Evolutionary conservation across 1,284 basidiomycete species (phyloP).

Genomic region (Sparassis latifolia): DNA sequence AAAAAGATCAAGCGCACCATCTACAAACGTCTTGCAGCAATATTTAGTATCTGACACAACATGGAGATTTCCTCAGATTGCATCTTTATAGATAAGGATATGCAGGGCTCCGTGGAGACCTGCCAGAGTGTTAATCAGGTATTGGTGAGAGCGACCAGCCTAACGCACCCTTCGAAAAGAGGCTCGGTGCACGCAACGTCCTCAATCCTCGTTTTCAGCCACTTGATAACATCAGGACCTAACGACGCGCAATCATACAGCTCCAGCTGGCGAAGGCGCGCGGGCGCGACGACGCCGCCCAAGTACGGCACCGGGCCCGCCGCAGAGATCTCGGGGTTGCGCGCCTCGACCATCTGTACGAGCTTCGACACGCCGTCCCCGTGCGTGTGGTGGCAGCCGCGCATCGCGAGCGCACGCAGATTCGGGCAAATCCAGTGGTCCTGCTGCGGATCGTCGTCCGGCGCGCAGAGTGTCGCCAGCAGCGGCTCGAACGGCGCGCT

Average conservation of each 20-base stretch:
- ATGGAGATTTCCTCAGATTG: too few species aligned
- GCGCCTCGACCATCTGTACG: slow-evolving; percentile 58
- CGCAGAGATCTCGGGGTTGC: slow-evolving; percentile 46
- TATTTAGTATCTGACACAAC: too few species aligned
- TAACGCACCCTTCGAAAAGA: slow-evolving; percentile 27
- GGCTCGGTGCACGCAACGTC: slow-evolving; percentile 57
- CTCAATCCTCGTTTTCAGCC: slow-evolving; percentile 52
- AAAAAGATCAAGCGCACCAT: too few species aligned
- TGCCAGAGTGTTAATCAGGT: neutral
- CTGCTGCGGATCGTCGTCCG: slow-evolving; percentile 46
- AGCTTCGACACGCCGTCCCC: slow-evolving; percentile 57
- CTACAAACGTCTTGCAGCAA: too few species aligned
- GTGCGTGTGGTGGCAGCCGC: slow-evolving; percentile 49
- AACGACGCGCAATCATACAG: slow-evolving; percentile 56
- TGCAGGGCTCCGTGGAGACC: neutral
- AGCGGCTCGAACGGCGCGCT: slow-evolving; percentile 57
- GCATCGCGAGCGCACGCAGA: slow-evolving; percentile 48
- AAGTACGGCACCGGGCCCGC: slow-evolving; percentile 18
- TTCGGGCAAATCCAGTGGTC: slow-evolving; percentile 58
- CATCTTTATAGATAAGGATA: too few species aligned
- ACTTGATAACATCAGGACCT: slow-evolving; percentile 58
- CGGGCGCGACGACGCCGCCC: slow-evolving; percentile 30
- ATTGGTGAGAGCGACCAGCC: neutral
- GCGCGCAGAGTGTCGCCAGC: slow-evolving; percentile 44
- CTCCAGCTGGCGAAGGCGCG: slow-evolving; percentile 48